phyloP scores from a whole-genome alignment of 306 rosid species.

The Gastrolobium bilobum region DNA sequence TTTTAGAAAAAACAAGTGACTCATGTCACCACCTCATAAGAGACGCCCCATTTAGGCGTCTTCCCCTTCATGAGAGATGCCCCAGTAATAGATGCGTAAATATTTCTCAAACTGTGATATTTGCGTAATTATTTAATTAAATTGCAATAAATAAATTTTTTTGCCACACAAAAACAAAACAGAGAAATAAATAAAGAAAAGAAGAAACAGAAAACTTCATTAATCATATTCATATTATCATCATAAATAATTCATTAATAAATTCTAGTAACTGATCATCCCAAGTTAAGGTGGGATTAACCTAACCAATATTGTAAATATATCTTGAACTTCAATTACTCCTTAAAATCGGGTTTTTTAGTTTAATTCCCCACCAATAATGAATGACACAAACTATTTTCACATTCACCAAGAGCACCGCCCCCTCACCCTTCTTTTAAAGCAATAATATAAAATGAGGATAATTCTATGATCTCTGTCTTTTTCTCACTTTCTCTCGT shows the following conservation, averaged over 20 bases:
- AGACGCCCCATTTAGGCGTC: too few species aligned
- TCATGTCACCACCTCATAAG: too few species aligned
- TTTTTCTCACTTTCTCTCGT: slow-evolving; percentile 17
- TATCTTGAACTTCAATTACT: neutral
- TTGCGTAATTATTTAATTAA: too few species aligned
- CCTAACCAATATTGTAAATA: slow-evolving; percentile 36
- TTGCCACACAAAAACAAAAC: neutral
- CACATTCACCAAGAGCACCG: slow-evolving; percentile 40
- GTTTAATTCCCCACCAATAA: slow-evolving; percentile 37
- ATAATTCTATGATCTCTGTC: slow-evolving; percentile 39
- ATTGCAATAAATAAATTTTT: too few species aligned
- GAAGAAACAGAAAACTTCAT: neutral
- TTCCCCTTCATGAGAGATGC: too few species aligned
- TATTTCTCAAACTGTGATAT: too few species aligned
- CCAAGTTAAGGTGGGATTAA: slow-evolving; percentile 20
- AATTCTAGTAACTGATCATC: neutral
- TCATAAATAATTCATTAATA: neutral
- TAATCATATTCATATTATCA: slow-evolving; percentile 11
- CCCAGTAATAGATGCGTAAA: too few species aligned
- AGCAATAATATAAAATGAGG: slow-evolving; percentile 49
- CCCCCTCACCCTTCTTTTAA: neutral
- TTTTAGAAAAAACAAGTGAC: too few species aligned
- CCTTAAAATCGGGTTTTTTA: neutral
- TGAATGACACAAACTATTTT: slow-evolving; percentile 39
- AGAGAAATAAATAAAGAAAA: too few species aligned